A percentile compares a stretch with the other conserved stretches of the same genome.
Conservation (phyloP, 768 basidiomycete genomes). For the Tricholoma bakamatsutake region DNA sequence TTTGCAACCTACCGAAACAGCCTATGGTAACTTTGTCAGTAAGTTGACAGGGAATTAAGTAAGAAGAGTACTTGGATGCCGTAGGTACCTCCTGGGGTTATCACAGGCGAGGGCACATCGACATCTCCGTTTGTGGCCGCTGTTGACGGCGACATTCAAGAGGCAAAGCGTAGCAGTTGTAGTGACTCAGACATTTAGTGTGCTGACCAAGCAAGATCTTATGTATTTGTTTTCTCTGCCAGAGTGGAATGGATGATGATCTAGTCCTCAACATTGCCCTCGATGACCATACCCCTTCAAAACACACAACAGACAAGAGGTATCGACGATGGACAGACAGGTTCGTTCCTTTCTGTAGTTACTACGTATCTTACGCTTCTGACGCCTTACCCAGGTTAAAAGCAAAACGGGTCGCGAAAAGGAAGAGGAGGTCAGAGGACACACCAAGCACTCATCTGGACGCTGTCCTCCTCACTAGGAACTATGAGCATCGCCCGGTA, state of each 20-base stretch:
- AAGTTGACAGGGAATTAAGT: constrained; percentile 13
- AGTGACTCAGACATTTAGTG: constrained; percentile 2
- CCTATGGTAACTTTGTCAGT: constrained; percentile 41
- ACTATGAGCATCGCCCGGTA: constrained; percentile 27
- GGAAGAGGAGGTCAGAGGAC: constrained; percentile 41
- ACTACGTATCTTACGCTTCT: constrained; percentile 8
- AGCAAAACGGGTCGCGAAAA: constrained; percentile 64
- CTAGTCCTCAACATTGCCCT: constrained; percentile 68
- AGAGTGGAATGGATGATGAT: constrained; percentile 71
- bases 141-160: constrained; percentile 30
- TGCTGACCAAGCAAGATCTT: constrained; percentile 21
- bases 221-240: not conserved
- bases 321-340: constrained; percentile 77
- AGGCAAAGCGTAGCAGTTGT: not conserved
- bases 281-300: constrained; percentile 25
- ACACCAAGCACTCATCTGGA: constrained; percentile 11
- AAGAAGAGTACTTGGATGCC: constrained; percentile 56
- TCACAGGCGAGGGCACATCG: constrained; percentile 53
- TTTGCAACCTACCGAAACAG: constrained; percentile 91
- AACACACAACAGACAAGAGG: constrained; percentile 32
- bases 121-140: constrained; percentile 34
- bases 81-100: constrained; percentile 73
- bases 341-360: constrained; percentile 30
- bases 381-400: constrained; percentile 47
- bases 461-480: constrained; percentile 16